Percentiles rank a stretch among this genome's conserved stretches.
Evolutionary conservation across 2,329 filamentous ascomycete genomes (phyloP).

Genomic region (Dothidotthia symphoricarpi): DNA sequence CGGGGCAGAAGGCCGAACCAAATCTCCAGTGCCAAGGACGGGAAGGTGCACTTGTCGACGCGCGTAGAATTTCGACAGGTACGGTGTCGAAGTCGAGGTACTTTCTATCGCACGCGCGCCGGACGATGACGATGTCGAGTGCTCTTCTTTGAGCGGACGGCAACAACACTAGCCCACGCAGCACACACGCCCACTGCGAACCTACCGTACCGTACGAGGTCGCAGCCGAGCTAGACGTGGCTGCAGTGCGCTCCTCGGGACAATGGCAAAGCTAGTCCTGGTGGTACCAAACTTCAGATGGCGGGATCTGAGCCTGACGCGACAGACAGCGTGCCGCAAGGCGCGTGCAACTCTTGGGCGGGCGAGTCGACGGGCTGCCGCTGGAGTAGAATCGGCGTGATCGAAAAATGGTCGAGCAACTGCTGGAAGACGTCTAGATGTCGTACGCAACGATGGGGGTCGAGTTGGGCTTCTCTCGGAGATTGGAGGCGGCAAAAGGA

Average conservation of each 20-base stretch:
- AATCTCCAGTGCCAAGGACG: slow-evolving; percentile 21
- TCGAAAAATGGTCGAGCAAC: slow-evolving; percentile 11
- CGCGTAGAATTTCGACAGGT: slow-evolving; percentile 4
- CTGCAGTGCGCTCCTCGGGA: slow-evolving; percentile 31
- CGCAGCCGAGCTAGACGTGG: slow-evolving; percentile 32
- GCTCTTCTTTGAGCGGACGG: slow-evolving; percentile 22
- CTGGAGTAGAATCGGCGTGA: slow-evolving; percentile 11
- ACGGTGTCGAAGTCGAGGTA: slow-evolving; percentile 7
- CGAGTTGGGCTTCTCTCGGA: slow-evolving; percentile 14
- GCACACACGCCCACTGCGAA: slow-evolving; percentile 4
- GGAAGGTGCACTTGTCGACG: slow-evolving; percentile 20
- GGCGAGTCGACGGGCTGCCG: slow-evolving; percentile 16
- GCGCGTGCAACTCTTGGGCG: slow-evolving; percentile 24
- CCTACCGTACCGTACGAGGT: neutral
- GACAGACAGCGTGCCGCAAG: slow-evolving; percentile 14
- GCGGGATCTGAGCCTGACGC: slow-evolving; percentile 24
- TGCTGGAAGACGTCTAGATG: slow-evolving; percentile 23
- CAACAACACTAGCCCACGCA: slow-evolving; percentile 28
- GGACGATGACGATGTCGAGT: slow-evolving; percentile 15
- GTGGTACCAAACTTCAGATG: slow-evolving; percentile 22
- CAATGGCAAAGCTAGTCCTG: slow-evolving; percentile 18
- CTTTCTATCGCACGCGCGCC: slow-evolving; percentile 9
- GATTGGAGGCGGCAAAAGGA: slow-evolving; percentile 20
- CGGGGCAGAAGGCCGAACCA: slow-evolving; percentile 24
- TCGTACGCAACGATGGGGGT: slow-evolving; percentile 25